Evolutionary conservation across 2,329 filamentous ascomycete genomes (phyloP).

Genomic region (Ceratocystis destructans): DNA sequence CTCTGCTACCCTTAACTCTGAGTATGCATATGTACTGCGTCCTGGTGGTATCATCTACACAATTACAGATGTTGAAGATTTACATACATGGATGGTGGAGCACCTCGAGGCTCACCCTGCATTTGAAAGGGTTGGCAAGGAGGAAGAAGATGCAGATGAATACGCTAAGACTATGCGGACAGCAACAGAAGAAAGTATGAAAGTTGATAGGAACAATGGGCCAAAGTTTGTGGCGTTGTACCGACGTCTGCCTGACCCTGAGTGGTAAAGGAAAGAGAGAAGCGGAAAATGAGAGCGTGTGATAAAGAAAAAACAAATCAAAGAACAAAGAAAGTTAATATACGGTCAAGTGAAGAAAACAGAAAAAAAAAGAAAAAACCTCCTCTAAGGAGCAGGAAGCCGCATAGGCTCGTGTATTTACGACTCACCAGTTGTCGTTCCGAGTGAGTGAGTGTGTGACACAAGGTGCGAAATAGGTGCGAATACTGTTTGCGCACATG

Average conservation of each 20-base stretch:
- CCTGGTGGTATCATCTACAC: conserved; percentile 86
- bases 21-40: conserved; percentile 77
- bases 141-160: conserved; percentile 53
- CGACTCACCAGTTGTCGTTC: neutral
- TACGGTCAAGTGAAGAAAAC: too few relatives aligned
- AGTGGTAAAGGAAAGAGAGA: conserved; percentile 39
- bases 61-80: conserved; percentile 90
- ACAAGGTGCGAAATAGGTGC: conserved; percentile 5
- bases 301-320: too few relatives aligned
- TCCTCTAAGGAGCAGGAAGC: too few relatives aligned
- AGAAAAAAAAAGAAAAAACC: too few relatives aligned
- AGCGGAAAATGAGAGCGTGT: neutral
- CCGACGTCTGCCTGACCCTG: conserved; percentile 62
- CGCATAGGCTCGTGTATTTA: neutral
- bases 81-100: conserved; percentile 85
- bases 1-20: conserved; percentile 71
- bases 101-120: conserved; percentile 67
- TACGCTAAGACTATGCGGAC: conserved; percentile 61
- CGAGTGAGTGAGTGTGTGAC: neutral
- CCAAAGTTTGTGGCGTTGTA: conserved; percentile 87
- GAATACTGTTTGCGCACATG: conserved; percentile 10
- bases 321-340: too few relatives aligned
- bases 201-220: conserved; percentile 81
- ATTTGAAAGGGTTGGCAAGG: conserved; percentile 60
- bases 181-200: conserved; percentile 95